These are phyloP conservation scores for Colletotrichum sp. DNA, from an alignment of 2,329 filamentous ascomycete species.

Conservation along the genomic window DNA sequence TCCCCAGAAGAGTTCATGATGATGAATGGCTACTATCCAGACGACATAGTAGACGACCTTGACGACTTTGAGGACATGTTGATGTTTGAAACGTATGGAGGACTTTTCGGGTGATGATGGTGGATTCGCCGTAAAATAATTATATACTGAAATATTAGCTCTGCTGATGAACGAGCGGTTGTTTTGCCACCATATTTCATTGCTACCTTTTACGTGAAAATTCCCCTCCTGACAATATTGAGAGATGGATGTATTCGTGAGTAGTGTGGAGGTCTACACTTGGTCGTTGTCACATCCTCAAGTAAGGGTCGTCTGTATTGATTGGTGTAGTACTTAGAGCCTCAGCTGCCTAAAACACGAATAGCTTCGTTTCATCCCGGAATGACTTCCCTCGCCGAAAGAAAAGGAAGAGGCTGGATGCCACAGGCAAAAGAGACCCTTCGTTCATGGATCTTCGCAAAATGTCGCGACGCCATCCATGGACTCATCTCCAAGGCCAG, in stretches of 20 bases:
- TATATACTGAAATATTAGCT: background rate
- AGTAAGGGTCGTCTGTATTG: background rate
- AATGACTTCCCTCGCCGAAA: background rate
- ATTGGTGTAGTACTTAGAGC: background rate
- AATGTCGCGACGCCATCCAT: background rate
- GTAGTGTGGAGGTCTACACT: background rate
- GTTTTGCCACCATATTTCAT: background rate
- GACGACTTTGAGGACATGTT: slow-evolving; percentile 5
- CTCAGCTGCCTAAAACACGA: background rate
- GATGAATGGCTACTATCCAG: slow-evolving; percentile 2
- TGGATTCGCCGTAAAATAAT: background rate
- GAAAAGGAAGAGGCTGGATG: background rate
- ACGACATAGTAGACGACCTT: background rate
- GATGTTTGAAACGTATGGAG: background rate
- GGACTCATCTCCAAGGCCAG: background rate
- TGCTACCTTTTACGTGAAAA: background rate
- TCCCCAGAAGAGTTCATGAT: background rate
- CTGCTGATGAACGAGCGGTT: background rate
- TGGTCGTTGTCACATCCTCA: background rate
- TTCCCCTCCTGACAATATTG: rapidly evolving
- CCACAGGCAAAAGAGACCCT: background rate
- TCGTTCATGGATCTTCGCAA: background rate
- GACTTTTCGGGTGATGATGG: background rate
- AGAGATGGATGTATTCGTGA: background rate
- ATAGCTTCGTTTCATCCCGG: background rate